Evolutionary conservation across 2,329 filamentous ascomycete genomes (phyloP).

Genomic region (Apiospora kogelbergensis): DNA sequence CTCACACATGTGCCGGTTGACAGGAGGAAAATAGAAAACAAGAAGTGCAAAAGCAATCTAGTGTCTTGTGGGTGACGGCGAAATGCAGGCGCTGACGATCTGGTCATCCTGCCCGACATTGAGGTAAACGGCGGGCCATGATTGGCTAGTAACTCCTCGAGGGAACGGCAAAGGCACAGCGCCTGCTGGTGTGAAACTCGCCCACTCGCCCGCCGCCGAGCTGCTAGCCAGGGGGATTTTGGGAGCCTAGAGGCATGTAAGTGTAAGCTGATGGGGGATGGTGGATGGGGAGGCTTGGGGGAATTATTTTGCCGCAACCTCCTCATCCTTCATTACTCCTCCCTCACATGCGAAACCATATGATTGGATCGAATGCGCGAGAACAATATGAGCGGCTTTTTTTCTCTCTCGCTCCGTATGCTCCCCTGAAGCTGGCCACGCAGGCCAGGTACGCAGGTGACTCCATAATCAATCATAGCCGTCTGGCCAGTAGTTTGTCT

Average conservation of each 20-base stretch:
- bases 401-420: background rate
- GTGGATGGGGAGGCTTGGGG: background rate
- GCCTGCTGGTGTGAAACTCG: conserved; percentile 18
- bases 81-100: conserved; percentile 7
- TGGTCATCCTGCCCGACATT: background rate
- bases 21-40: background rate
- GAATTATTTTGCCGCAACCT: background rate
- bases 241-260: background rate
- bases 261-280: background rate
- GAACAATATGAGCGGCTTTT: background rate
- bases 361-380: background rate
- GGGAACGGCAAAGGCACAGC: conserved; percentile 10
- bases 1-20: background rate
- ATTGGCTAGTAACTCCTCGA: conserved; percentile 11
- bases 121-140: background rate
- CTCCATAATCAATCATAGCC: background rate
- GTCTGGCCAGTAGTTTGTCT: background rate
- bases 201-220: background rate
- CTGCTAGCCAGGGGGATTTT: background rate
- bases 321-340: no score
- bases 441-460: background rate
- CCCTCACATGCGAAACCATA: background rate
- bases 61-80: background rate
- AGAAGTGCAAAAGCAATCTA: background rate
- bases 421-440: background rate